A percentile compares a stretch with the other conserved stretches of the same genome.
phyloP scores from a whole-genome alignment of 805 yeast species.

The Starmerella ratchasimensis region DNA sequence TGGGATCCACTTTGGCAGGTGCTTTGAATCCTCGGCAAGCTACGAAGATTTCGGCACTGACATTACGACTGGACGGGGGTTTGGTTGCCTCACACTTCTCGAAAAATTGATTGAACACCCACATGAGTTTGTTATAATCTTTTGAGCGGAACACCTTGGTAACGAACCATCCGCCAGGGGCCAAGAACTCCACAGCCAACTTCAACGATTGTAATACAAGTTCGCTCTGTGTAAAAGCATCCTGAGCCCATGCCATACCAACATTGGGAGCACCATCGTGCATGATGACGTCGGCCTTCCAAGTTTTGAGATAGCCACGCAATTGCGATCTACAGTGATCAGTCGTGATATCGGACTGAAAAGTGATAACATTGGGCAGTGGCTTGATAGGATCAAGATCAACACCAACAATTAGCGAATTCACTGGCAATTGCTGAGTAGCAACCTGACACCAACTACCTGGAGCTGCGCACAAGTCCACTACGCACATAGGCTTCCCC shows the following conservation, averaged over 20 bases:
- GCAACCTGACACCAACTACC: constrained; percentile 99
- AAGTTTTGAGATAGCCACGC: constrained; percentile 92
- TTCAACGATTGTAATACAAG: constrained; percentile 85
- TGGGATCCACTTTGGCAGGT: constrained; percentile 87
- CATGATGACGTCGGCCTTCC: constrained; percentile 96
- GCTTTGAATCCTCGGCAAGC: constrained; percentile 94
- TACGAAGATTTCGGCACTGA: constrained; percentile 96
- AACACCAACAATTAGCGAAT: constrained; percentile 93
- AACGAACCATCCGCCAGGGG: constrained; percentile 86
- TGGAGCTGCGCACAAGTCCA: constrained; percentile 98
- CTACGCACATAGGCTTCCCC: constrained; percentile 61
- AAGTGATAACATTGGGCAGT: constrained; percentile 86
- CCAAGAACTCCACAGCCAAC: constrained; percentile 83
- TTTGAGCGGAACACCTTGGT: constrained; percentile 97
- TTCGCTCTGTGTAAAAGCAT: constrained; percentile 96
- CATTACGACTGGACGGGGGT: constrained; percentile 98
- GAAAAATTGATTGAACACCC: constrained; percentile 94
- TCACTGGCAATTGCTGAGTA: constrained; percentile 78
- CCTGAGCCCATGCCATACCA: constrained; percentile 99
- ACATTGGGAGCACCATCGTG: constrained; percentile 99
- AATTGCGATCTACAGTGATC: constrained; percentile 92
- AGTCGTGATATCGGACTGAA: constrained; percentile 94
- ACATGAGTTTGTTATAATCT: constrained; percentile 90
- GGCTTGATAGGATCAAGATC: constrained; percentile 96
- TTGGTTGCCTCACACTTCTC: constrained; percentile 97